Evolutionary conservation across 257 asterid species (phyloP).

Genomic region (Nicotiana undulata): DNA sequence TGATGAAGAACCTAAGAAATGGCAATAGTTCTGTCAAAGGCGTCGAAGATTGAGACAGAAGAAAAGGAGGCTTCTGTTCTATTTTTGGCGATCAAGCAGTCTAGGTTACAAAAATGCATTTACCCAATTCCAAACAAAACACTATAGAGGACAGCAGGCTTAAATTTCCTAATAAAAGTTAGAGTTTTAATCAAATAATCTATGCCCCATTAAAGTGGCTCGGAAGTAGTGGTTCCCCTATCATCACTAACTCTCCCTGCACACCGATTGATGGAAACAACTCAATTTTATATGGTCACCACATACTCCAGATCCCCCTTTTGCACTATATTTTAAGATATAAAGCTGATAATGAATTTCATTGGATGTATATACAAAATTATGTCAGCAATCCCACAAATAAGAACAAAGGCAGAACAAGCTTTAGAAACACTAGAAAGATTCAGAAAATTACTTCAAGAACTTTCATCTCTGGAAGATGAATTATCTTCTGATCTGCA

Average conservation of each 20-base stretch:
- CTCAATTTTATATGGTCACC: not conserved
- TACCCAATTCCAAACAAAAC: not conserved
- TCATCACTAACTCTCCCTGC: not conserved
- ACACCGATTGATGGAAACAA: not conserved
- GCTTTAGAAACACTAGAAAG: conserved; percentile 7
- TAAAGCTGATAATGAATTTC: not conserved
- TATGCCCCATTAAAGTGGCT: not conserved
- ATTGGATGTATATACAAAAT: not conserved
- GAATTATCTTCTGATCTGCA: conserved; percentile 29
- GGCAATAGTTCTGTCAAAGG: not conserved
- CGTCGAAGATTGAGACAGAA: not conserved
- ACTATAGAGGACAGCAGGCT: not conserved
- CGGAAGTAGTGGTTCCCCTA: not conserved
- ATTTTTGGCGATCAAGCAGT: not conserved
- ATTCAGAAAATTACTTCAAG: conserved; percentile 52
- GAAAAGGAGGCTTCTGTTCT: not conserved
- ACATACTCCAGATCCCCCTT: not conserved
- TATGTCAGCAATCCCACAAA: not conserved
- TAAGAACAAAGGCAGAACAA: not conserved
- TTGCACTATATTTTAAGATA: not conserved
- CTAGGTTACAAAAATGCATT: not conserved
- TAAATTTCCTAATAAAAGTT: not conserved
- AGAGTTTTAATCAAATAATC: not conserved
- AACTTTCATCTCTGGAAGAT: conserved; percentile 33
- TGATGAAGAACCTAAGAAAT: not conserved